Conservation (phyloP, 139 green algal species). For the Yamagishiella unicocca region DNA sequence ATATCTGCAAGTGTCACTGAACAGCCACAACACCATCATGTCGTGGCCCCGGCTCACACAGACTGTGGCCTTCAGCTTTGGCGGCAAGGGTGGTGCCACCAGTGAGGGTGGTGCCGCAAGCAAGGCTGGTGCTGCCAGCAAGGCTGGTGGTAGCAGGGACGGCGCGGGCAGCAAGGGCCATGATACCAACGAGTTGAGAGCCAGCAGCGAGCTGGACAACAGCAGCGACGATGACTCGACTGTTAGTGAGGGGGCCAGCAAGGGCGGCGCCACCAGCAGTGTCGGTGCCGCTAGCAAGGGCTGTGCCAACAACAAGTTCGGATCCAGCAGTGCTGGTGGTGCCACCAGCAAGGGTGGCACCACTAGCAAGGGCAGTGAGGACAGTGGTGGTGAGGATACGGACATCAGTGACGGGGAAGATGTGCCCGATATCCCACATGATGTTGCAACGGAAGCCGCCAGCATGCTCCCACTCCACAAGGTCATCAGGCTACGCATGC, state of each 20-base stretch:
- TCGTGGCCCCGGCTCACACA: neutral
- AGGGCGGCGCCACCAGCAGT: neutral
- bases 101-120: neutral
- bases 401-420: neutral
- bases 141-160: neutral
- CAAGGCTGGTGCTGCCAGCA: neutral
- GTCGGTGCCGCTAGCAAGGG: neutral
- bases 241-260: too few relatives aligned
- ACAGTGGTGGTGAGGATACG: neutral
- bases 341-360: neutral
- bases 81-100: neutral
- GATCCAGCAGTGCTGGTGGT: neutral
- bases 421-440: neutral
- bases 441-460: neutral
- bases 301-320: neutral
- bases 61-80: neutral
- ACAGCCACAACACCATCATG: neutral
- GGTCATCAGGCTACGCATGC: neutral
- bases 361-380: neutral
- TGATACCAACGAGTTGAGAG: too few relatives aligned
- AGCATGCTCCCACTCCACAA: neutral
- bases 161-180: neutral
- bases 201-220: too few relatives aligned
- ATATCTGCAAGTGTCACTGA: neutral
- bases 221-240: too few relatives aligned